These are phyloP conservation scores for Acanthamoeba sp. DNA, from an alignment of 208 protist genomes.

Conservation along the genomic window DNA sequence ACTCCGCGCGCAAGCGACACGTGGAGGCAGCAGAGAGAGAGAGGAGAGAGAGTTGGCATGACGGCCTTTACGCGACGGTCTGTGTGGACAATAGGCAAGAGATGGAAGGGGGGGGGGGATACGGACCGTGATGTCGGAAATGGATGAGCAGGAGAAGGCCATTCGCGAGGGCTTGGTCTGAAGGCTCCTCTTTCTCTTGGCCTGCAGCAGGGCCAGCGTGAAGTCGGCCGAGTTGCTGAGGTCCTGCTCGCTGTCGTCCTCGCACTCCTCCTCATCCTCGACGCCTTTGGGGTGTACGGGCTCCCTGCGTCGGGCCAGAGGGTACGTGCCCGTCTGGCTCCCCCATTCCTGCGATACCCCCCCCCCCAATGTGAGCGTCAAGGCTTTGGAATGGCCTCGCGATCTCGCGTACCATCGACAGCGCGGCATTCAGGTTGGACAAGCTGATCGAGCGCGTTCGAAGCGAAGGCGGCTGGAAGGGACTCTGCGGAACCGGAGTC, in stretches of 20 bases:
- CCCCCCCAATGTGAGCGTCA: not conserved
- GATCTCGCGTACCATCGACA: not conserved
- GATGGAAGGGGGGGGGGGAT: not conserved
- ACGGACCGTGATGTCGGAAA: conserved; percentile 5
- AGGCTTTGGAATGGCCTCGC: not conserved
- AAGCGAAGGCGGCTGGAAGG: not conserved
- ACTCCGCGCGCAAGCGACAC: no score
- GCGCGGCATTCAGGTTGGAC: not conserved
- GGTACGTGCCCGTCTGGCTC: not conserved
- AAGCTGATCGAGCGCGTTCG: not conserved
- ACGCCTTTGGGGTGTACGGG: not conserved
- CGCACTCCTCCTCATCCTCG: not conserved
- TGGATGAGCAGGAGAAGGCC: not conserved
- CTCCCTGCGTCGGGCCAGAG: not conserved
- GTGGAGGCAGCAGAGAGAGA: not conserved
- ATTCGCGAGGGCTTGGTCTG: not conserved
- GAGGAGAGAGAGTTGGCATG: not conserved
- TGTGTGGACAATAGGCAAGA: not conserved
- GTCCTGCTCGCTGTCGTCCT: not conserved
- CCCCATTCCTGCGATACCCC: not conserved
- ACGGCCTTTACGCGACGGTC: not conserved
- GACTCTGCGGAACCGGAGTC: not conserved
- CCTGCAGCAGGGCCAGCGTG: not conserved
- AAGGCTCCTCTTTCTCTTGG: not conserved
- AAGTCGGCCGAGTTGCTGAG: not conserved